phyloP scores from a whole-genome alignment of 176 grass and related monocot genomes.

The Thinopyrum elongatum region DNA sequence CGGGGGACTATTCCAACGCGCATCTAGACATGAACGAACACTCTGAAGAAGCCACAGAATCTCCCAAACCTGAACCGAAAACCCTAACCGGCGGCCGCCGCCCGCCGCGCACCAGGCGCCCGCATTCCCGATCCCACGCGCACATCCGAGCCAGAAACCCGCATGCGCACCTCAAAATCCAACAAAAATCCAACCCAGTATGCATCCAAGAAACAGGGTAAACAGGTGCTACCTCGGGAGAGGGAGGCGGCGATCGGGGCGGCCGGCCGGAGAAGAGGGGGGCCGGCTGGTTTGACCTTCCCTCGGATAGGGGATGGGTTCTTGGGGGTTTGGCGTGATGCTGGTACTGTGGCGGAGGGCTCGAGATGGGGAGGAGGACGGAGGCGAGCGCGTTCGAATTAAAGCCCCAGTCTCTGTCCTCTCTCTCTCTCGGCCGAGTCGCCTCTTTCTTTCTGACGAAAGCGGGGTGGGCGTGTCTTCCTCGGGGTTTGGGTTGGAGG shows the following conservation, averaged over 20 bases:
- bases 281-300: slow-evolving; percentile 6
- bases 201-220: not conserved
- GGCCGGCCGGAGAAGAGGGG: not conserved
- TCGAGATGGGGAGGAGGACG: slow-evolving; percentile 13
- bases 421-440: slow-evolving; percentile 7
- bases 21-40: not conserved
- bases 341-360: slow-evolving; percentile 16
- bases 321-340: slow-evolving; percentile 1
- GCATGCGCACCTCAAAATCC: not conserved
- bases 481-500: slow-evolving; percentile 46
- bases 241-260: not conserved
- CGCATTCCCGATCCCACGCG: not conserved
- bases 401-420: slow-evolving; percentile 35
- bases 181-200: not conserved
- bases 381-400: slow-evolving; percentile 80
- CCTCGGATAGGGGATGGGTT: not conserved
- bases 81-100: not conserved
- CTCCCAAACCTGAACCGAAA: not conserved
- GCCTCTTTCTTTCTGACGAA: not conserved
- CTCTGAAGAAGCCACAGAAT: not conserved
- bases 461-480: not conserved
- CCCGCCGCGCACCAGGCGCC: not conserved
- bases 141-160: not conserved
- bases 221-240: slow-evolving; percentile 27
- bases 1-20: not conserved